A percentile compares a stretch with the other conserved stretches of the same genome.
Conservation (phyloP, 2,329 filamentous ascomycete species). For the Dactylellina leptospora region DNA sequence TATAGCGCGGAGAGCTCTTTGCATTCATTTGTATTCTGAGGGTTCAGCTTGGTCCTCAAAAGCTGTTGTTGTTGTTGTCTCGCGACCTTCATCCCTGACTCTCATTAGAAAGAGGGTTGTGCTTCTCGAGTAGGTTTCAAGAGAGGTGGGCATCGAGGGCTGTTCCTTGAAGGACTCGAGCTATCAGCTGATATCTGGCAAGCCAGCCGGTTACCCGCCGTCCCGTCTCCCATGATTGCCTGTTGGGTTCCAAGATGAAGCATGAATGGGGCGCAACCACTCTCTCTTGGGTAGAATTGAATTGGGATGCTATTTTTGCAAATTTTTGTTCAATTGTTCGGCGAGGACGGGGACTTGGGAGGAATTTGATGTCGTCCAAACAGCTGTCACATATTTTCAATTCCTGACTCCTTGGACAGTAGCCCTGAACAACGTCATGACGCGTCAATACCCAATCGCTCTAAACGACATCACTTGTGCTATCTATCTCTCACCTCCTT, state of each 20-base stretch:
- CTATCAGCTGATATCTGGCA: conserved; percentile 47
- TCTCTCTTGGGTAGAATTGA: conserved; percentile 1
- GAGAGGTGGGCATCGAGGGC: conserved; percentile 13
- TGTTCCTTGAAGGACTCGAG: conserved; percentile 16
- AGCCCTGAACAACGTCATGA: no score
- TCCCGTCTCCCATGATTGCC: conserved; percentile 24
- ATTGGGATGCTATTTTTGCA: background rate
- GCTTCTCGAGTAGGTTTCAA: conserved; percentile 33
- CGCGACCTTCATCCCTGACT: background rate
- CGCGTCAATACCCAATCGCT: background rate
- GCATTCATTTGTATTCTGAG: background rate
- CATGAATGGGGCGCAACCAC: no score
- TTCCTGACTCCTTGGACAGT: conserved; percentile 1
- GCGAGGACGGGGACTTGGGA: background rate
- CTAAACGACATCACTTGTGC: conserved; percentile 12
- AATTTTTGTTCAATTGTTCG: background rate
- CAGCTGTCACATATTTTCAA: conserved; percentile 1
- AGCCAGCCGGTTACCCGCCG: conserved; percentile 35
- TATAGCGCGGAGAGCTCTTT: conserved; percentile 7
- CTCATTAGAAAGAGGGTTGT: conserved; percentile 26
- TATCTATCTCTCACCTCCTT: conserved; percentile 11
- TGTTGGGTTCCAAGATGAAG: conserved; percentile 11
- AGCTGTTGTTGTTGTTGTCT: background rate
- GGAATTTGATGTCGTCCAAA: background rate
- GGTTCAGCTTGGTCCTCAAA: background rate